Evolutionary conservation across 2,329 filamentous ascomycete genomes (phyloP).

Genomic region (Calonectria ilicicola): DNA sequence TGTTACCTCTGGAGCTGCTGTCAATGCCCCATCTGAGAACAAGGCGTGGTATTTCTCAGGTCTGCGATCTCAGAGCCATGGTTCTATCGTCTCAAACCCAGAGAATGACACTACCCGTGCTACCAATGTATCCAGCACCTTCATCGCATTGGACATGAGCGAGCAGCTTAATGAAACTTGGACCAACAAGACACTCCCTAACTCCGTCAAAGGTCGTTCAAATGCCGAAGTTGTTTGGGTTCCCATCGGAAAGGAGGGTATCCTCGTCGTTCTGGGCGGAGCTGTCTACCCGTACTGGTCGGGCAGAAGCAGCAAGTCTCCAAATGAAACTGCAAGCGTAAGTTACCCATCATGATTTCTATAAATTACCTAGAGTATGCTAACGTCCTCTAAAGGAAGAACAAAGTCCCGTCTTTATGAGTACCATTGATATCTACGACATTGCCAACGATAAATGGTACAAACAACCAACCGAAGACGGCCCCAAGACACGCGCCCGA

Average conservation of each 20-base stretch:
- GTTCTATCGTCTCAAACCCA: slow-evolving; percentile 57
- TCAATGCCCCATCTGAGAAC: slow-evolving; percentile 76
- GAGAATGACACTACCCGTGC: slow-evolving; percentile 52
- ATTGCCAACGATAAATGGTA: slow-evolving; percentile 77
- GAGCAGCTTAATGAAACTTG: slow-evolving; percentile 63
- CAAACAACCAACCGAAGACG: slow-evolving; percentile 73
- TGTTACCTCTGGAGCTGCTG: slow-evolving; percentile 72
- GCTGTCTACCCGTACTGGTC: slow-evolving; percentile 71
- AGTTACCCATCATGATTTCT: slow-evolving; percentile 22
- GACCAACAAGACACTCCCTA: slow-evolving; percentile 67
- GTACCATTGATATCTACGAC: slow-evolving; percentile 82
- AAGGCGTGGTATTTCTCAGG: slow-evolving; percentile 80
- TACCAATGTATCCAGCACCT: slow-evolving; percentile 61
- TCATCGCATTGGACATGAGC: slow-evolving; percentile 73
- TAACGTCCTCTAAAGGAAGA: slow-evolving; percentile 56
- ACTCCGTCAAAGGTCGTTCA: slow-evolving; percentile 64
- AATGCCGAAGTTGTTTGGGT: slow-evolving; percentile 79
- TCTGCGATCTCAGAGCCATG: slow-evolving; percentile 62
- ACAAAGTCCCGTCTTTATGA: slow-evolving; percentile 78
- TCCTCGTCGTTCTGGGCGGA: slow-evolving; percentile 82
- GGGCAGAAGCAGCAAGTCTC: slow-evolving; percentile 37
- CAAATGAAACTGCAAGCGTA: slow-evolving; percentile 49
- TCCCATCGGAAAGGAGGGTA: slow-evolving; percentile 80
- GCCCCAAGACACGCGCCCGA: slow-evolving; percentile 70
- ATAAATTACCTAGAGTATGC: background rate